phyloP scores from a whole-genome alignment of 176 grass and related monocot species.

The Poa annua region DNA sequence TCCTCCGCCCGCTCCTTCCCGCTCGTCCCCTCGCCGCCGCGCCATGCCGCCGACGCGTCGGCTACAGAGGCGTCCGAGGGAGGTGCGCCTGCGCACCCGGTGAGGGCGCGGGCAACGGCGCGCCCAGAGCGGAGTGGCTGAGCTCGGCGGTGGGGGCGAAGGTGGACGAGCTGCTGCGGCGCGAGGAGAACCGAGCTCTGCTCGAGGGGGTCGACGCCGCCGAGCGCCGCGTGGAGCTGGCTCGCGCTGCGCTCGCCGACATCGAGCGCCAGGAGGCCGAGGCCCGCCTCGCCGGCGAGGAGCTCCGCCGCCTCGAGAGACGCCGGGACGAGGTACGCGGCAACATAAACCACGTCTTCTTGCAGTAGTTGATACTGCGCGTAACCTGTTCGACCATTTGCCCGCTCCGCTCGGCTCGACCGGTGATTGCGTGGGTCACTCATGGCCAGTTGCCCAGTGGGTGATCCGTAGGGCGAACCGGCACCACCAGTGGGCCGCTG shows the following conservation, averaged over 20 bases:
- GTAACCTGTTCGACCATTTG: conserved; percentile 46
- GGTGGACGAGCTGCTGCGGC: conserved; percentile 74
- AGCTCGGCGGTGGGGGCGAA: conserved; percentile 56
- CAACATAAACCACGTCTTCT: neutral
- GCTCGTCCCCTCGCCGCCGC: conserved; percentile 7
- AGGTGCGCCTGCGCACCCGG: conserved; percentile 50
- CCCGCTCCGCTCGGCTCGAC: neutral
- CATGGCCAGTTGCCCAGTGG: neutral
- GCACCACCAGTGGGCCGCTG: neutral
- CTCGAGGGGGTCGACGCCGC: conserved; percentile 72
- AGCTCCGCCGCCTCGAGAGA: conserved; percentile 69
- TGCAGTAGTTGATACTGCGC: neutral
- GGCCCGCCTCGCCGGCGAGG: conserved; percentile 50
- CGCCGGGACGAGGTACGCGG: conserved; percentile 63
- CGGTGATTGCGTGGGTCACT: neutral
- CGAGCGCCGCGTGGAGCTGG: conserved; percentile 76
- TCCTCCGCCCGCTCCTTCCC: conserved; percentile 51
- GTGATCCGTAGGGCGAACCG: neutral
- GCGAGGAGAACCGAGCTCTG: conserved; percentile 73
- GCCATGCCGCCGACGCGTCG: neutral
- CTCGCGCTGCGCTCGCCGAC: conserved; percentile 72
- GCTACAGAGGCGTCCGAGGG: conserved; percentile 21
- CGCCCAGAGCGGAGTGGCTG: conserved; percentile 40
- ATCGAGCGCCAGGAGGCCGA: conserved; percentile 69
- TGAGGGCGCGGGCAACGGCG: conserved; percentile 10